phyloP scores from a whole-genome alignment of 2,329 filamentous ascomycete genomes.

The Endothia cerciana region DNA sequence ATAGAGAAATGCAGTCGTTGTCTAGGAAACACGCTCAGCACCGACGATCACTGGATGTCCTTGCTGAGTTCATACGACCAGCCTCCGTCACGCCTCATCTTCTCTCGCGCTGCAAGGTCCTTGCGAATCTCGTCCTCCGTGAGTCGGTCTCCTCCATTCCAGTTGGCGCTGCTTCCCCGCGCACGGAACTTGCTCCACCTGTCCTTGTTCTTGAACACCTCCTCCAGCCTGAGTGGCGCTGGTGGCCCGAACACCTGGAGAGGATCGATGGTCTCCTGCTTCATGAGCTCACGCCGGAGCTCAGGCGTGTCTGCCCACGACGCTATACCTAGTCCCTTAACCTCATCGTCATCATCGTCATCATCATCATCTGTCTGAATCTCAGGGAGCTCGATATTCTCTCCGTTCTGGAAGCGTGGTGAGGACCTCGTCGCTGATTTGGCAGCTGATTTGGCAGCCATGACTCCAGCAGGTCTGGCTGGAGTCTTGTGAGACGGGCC shows the following conservation, averaged over 20 bases:
- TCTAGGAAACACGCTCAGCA: neutral
- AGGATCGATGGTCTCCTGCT: constrained; percentile 85
- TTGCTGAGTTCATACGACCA: constrained; percentile 73
- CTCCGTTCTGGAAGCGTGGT: constrained; percentile 85
- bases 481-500: constrained; percentile 70
- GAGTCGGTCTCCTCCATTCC: constrained; percentile 79
- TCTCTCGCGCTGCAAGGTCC: constrained; percentile 79
- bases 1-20: neutral
- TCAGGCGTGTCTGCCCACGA: constrained; percentile 90
- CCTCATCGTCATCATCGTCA: constrained; percentile 63
- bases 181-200: constrained; percentile 85
- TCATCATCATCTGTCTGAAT: constrained; percentile 95
- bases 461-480: constrained; percentile 54
- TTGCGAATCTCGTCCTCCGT: constrained; percentile 86
- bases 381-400: constrained; percentile 89
- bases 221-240: constrained; percentile 88
- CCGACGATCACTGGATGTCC: constrained; percentile 45
- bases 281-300: constrained; percentile 72
- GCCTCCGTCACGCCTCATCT: constrained; percentile 79
- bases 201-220: constrained; percentile 92
- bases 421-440: constrained; percentile 71
- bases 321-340: constrained; percentile 63
- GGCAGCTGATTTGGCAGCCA: constrained; percentile 56
- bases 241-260: constrained; percentile 88
- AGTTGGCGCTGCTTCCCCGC: constrained; percentile 92